Base-by-base conservation (phyloP, 2,329 filamentous ascomycete species). In the Helotiales sp. region DNA sequence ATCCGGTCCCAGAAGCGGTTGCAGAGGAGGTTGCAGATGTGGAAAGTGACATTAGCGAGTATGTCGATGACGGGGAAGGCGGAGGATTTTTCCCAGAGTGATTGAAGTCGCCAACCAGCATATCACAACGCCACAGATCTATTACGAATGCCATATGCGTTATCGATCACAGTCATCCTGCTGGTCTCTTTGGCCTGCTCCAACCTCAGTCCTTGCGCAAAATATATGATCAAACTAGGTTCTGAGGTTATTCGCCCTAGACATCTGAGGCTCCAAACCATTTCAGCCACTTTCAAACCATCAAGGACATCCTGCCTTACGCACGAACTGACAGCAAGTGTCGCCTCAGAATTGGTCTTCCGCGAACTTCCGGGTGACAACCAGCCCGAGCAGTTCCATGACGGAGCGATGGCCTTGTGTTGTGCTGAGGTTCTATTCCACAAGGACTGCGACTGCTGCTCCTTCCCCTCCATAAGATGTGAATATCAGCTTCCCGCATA, bases 1-100 rank as follows among this genome's bases (percentile, higher is more conserved):
- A 78, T 0, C 88, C 86, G 71, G 82, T 78, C 0, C 68, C 51
- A 70, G 74, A 52, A 67, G 70, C 24, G 44, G 66, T 65, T 13
- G 60, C 47, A 42, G 60, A 63, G 1, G 62, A 66, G 1, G 63
- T 65, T n/a, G 56, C 58, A 15, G 70, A 72, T 24, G 69, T 69
- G 19, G 69, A 70, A 40, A 73, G 74, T 40, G 62, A 74, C 47
- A 74, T 76, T 52, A 77, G 78, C 63, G 73, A 71, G 24, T 76
- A 75, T 65, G 72, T 76, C 29, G 76, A 77, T 70, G 49, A 72
- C 25, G 44, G 36, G 60, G 69, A 68, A 55, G 74, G 73, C 59
- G 80, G 76, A 30, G 79, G 80, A 5, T 76, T 77, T 58, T 62
- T 76, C 30, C 69, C 74, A 51, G 69, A 73, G 55, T 72, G 22